Evolutionary conservation across 371 early-diverging fungal species (phyloP).

Genomic region (Mortierella sp.): DNA sequence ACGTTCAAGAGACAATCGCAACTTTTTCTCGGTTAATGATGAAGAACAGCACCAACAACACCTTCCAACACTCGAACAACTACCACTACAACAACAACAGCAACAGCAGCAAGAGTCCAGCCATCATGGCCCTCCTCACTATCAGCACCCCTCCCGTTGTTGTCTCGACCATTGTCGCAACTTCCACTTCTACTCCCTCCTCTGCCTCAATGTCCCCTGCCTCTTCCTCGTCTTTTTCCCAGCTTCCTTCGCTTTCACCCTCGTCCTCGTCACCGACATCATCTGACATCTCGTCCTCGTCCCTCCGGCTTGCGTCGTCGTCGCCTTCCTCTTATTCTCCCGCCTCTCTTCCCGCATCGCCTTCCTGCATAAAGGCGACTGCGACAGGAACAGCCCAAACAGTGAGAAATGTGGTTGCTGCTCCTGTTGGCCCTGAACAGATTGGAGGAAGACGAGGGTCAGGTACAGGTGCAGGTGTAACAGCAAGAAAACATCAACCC

Average conservation of each 20-base stretch:
- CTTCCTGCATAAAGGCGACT: conserved; percentile 10
- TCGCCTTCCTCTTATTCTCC: neutral
- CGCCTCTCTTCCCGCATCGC: neutral
- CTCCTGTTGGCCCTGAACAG: neutral
- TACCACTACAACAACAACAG: neutral
- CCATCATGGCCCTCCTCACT: conserved; percentile 23
- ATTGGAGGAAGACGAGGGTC: neutral
- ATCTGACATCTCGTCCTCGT: conserved; percentile 6
- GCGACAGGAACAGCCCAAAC: conserved; percentile 6
- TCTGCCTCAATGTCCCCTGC: conserved; percentile 1
- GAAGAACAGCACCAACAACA: neutral
- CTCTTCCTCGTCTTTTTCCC: conserved; percentile 5
- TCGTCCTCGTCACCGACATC: conserved; percentile 14
- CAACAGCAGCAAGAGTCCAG: conserved; percentile 15
- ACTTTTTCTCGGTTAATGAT: conserved; percentile 33
- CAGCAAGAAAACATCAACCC: neutral
- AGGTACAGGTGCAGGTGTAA: neutral
- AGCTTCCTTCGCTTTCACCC: conserved; percentile 4
- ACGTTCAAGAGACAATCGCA: conserved; percentile 37
- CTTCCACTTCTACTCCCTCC: conserved; percentile 8
- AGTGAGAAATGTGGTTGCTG: neutral
- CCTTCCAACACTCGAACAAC: neutral
- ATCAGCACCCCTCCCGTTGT: conserved; percentile 12
- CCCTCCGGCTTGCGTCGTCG: neutral
- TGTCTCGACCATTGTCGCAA: conserved; percentile 8